Evolutionary conservation across 2,329 filamentous ascomycete species (phyloP).

Genomic region (Ceratocystis huliohia): DNA sequence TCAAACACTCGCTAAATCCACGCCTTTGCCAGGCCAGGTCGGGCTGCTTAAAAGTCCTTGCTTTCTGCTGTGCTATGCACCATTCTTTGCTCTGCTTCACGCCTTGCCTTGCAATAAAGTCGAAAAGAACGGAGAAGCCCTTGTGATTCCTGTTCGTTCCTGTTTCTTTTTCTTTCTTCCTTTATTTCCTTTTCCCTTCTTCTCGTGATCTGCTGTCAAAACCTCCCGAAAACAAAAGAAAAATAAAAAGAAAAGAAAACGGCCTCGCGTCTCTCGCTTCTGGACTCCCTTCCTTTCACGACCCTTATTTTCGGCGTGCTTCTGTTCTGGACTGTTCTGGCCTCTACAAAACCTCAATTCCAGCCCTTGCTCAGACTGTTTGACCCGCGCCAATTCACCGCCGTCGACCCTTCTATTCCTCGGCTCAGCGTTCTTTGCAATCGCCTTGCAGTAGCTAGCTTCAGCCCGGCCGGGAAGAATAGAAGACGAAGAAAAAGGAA

Average conservation of each 20-base stretch:
- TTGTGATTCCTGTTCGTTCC: neutral
- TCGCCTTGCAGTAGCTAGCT: too few species aligned
- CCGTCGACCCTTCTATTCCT: neutral
- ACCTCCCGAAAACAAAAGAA: neutral
- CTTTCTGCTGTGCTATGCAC: too few species aligned
- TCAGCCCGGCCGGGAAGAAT: neutral
- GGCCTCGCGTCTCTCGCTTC: neutral
- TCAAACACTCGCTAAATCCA: conserved; percentile 12
- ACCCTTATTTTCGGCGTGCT: too few species aligned
- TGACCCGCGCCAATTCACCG: neutral
- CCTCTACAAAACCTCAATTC: too few species aligned
- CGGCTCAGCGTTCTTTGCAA: neutral
- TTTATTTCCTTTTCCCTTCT: neutral
- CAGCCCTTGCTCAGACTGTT: neutral
- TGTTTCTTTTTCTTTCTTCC: neutral
- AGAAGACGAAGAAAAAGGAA: neutral
- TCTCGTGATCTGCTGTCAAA: neutral
- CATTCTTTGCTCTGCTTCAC: too few species aligned
- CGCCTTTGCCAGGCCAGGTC: neutral
- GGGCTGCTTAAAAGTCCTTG: too few species aligned
- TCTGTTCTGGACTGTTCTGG: too few species aligned
- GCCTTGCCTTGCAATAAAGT: neutral
- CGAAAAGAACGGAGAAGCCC: neutral
- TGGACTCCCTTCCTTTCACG: too few species aligned
- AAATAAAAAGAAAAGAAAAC: neutral